Percentiles rank a stretch among this genome's conserved stretches.
Evolutionary conservation across 805 yeast species (phyloP).

Genomic region (Gaillardinia entomophila): DNA sequence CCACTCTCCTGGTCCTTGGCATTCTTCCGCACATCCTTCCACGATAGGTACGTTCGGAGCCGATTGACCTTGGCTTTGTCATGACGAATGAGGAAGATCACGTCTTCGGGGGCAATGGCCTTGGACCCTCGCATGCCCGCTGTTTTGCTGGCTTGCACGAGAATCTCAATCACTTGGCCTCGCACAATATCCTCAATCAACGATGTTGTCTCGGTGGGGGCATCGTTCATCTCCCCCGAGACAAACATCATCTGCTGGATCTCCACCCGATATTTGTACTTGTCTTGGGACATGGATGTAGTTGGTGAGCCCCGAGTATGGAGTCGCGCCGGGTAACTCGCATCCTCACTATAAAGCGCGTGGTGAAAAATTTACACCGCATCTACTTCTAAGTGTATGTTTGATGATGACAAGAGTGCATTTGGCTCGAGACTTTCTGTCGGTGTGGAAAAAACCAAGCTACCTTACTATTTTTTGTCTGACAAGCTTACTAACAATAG

Average conservation of each 20-base stretch:
- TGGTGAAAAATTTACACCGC: no score
- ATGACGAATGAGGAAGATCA: constrained; percentile 85
- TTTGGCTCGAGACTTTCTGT: constrained; percentile 97
- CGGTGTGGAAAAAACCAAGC: constrained; percentile 99
- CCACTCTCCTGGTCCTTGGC: constrained; percentile 55
- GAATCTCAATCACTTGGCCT: constrained; percentile 87
- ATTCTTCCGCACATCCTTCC: constrained; percentile 94
- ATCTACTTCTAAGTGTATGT: neutral
- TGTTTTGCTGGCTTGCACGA: constrained; percentile 69
- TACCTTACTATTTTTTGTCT: constrained; percentile 79
- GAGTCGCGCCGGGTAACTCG: neutral
- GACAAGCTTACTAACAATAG: no score
- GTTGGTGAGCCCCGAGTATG: neutral
- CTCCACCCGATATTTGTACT: constrained; percentile 80
- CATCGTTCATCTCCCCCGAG: constrained; percentile 89
- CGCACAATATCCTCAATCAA: constrained; percentile 91
- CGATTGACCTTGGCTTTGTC: constrained; percentile 93
- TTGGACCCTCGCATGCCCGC: constrained; percentile 78
- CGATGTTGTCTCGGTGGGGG: constrained; percentile 88
- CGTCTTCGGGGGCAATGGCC: constrained; percentile 85
- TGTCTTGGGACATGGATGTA: constrained; percentile 19
- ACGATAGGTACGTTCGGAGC: constrained; percentile 81
- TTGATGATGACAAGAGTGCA: constrained; percentile 94
- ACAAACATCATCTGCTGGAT: constrained; percentile 99
- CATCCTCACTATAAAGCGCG: neutral